Evolutionary conservation across 805 yeast species (phyloP).

Genomic region (Sporopachydermia lactativora): DNA sequence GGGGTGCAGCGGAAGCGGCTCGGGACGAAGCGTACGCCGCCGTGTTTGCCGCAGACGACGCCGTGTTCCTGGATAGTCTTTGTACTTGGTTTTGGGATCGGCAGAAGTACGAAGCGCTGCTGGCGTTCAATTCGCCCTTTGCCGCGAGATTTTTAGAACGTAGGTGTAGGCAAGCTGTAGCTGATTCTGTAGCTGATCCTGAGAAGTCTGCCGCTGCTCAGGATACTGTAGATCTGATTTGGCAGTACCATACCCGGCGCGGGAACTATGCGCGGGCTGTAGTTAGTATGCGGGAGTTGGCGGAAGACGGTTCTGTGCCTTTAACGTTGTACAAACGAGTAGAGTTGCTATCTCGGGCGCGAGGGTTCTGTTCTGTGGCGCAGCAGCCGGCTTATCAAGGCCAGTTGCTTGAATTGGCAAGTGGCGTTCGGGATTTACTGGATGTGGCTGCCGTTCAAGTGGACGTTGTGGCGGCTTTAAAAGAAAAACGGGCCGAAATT

Average conservation of each 20-base stretch:
- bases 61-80: constrained; percentile 78
- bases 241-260: constrained; percentile 80
- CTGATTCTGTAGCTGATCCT: not conserved
- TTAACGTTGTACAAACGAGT: constrained; percentile 61
- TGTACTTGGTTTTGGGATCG: constrained; percentile 85
- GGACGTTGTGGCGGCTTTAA: constrained; percentile 30
- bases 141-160: constrained; percentile 57
- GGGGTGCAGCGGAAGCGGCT: constrained; percentile 31
- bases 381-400: constrained; percentile 68
- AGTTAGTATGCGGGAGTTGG: constrained; percentile 53
- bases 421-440: constrained; percentile 61
- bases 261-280: constrained; percentile 79
- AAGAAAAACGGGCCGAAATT: constrained; percentile 22
- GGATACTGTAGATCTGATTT: constrained; percentile 53
- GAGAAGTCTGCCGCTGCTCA: constrained; percentile 33
- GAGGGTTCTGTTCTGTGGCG: constrained; percentile 80
- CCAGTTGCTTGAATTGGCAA: constrained; percentile 55
- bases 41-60: constrained; percentile 64
- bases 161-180: not conserved
- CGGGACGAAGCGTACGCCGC: constrained; percentile 62
- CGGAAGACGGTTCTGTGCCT: constrained; percentile 53
- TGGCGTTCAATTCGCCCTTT: constrained; percentile 72
- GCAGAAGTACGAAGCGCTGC: constrained; percentile 60
- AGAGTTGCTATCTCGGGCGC: constrained; percentile 81
- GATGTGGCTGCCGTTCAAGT: constrained; percentile 81